A percentile compares a stretch with the other conserved stretches of the same genome.
These are phyloP conservation scores for Aspergillus hiratsukae DNA, from an alignment of 2,329 filamentous ascomycete species.

Conservation along the genomic window DNA sequence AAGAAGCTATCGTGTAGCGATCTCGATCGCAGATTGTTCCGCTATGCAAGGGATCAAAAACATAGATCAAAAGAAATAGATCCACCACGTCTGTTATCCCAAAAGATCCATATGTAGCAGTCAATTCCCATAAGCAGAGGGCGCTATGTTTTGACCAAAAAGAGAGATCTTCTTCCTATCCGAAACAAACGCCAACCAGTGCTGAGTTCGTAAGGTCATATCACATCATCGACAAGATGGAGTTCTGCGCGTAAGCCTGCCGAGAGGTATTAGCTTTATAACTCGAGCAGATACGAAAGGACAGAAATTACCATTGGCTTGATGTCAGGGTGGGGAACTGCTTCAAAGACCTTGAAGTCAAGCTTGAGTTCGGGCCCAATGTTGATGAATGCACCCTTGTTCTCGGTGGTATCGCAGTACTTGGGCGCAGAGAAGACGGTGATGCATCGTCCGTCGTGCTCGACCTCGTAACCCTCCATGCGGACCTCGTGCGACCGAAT, in stretches of 20 bases:
- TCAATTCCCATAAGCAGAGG: constrained; percentile 1
- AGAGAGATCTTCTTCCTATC: constrained; percentile 14
- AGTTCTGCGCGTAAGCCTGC: constrained; percentile 79
- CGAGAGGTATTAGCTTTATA: constrained; percentile 6
- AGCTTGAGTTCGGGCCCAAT: constrained; percentile 89
- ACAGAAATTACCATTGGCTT: constrained; percentile 67
- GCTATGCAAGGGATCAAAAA: constrained; percentile 21
- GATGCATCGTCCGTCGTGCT: constrained; percentile 93
- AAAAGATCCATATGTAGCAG: constrained; percentile 5
- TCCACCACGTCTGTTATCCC: constrained; percentile 13
- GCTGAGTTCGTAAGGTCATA: constrained; percentile 27
- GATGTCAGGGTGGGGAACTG: constrained; percentile 92
- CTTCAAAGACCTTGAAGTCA: constrained; percentile 88
- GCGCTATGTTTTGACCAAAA: constrained; percentile 2
- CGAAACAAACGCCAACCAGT: constrained; percentile 23
- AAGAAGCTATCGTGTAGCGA: neutral
- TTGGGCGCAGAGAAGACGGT: constrained; percentile 97
- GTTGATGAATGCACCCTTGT: constrained; percentile 98
- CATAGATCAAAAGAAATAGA: constrained; percentile 17
- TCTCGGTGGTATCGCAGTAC: constrained; percentile 97
- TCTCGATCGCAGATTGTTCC: constrained; percentile 10
- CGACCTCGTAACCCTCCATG: constrained; percentile 98
- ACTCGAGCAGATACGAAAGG: neutral
- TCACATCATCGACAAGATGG: constrained; percentile 73
- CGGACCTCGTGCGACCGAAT: constrained; percentile 97